Evolutionary conservation across 2,329 filamentous ascomycete species (phyloP).

Genomic region (Paracoccidioides lutzii): DNA sequence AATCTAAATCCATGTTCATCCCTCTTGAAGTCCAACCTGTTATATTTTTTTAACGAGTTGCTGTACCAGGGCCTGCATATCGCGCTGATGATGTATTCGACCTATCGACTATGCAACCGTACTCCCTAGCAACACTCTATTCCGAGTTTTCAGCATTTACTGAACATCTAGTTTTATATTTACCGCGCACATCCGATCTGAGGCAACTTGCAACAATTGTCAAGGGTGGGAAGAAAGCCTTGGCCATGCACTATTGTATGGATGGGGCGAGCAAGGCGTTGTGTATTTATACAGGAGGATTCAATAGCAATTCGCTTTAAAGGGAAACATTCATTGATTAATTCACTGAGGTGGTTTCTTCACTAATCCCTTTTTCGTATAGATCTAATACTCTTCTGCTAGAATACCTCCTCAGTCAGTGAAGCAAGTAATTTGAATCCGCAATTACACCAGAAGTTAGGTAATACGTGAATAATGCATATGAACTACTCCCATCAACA

Average conservation of each 20-base stretch:
- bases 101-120: conserved; percentile 75
- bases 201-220: conserved; percentile 55
- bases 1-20: conserved; percentile 11
- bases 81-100: conserved; percentile 61
- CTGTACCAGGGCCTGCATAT: conserved; percentile 46
- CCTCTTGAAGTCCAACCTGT: not conserved
- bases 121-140: conserved; percentile 54
- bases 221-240: conserved; percentile 43
- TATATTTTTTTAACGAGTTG: conserved; percentile 1
- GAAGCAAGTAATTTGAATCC: not conserved
- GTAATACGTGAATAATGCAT: not conserved
- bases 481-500: not conserved
- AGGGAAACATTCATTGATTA: not conserved
- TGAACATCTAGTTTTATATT: conserved; percentile 55
- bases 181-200: conserved; percentile 75
- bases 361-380: too few species aligned
- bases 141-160: conserved; percentile 43
- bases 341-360: not conserved
- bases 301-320: conserved; percentile 25
- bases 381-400: too few species aligned
- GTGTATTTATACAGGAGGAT: conserved; percentile 46
- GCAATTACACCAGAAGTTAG: not conserved
- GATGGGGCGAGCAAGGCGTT: conserved; percentile 71
- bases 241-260: conserved; percentile 83
- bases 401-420: too few species aligned